These are phyloP conservation scores for Megacollybia marginata DNA, from an alignment of 768 basidiomycete genomes.

Conservation along the genomic window DNA sequence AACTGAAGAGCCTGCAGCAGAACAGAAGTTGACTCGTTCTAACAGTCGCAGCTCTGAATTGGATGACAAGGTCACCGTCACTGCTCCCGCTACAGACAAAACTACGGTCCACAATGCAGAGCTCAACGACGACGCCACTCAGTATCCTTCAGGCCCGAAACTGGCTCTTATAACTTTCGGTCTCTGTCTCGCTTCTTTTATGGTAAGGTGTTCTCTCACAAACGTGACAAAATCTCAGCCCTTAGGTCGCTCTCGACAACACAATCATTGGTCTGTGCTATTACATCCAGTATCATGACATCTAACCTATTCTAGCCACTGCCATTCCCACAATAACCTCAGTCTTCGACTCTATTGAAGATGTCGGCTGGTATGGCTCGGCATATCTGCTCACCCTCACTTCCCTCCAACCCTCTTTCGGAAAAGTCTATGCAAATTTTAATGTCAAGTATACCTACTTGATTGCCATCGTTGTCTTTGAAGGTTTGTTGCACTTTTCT, in stretches of 20 bases:
- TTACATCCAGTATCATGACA: too few relatives aligned
- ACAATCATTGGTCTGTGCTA: too few relatives aligned
- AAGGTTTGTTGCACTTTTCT: slow-evolving; percentile 8
- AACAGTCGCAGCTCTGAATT: too few relatives aligned
- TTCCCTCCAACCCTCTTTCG: slow-evolving; percentile 13
- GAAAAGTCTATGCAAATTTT: slow-evolving; percentile 14
- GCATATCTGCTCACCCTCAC: slow-evolving; percentile 15
- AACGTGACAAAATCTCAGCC: too few relatives aligned
- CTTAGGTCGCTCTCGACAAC: too few relatives aligned
- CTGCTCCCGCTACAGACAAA: too few relatives aligned
- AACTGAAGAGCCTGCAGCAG: too few relatives aligned
- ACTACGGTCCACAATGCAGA: too few relatives aligned
- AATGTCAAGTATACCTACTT: slow-evolving; percentile 8
- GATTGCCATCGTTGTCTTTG: not conserved
- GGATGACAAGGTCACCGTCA: too few relatives aligned
- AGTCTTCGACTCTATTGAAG: slow-evolving; percentile 19
- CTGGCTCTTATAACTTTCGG: slow-evolving; percentile 3
- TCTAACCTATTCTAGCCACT: slow-evolving; percentile 8
- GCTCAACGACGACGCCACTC: not conserved
- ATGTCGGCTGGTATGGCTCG: slow-evolving; percentile 19
- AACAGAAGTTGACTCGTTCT: too few relatives aligned
- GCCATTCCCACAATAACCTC: slow-evolving; percentile 22
- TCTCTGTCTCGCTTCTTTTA: slow-evolving; percentile 8
- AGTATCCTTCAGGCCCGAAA: slow-evolving; percentile 6
- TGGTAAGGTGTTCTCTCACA: not conserved